These are phyloP conservation scores for Hordeum pubiflorum DNA, from an alignment of 202 grass and related monocot genomes.

Conservation along the genomic window DNA sequence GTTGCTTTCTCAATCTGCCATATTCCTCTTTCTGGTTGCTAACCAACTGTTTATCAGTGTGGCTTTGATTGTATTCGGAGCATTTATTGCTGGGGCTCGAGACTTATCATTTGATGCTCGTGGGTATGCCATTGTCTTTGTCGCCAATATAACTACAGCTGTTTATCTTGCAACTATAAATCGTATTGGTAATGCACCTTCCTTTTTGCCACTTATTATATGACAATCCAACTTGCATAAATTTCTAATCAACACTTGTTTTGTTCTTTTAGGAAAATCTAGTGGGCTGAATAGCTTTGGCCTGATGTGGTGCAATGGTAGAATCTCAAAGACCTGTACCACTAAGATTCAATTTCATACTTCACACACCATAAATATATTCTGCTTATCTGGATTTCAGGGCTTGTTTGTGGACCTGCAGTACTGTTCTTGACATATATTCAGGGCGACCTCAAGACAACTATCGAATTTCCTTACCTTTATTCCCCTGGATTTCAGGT, in stretches of 20 bases:
- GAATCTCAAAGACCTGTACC: conserved; percentile 5
- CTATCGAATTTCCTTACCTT: conserved; percentile 83
- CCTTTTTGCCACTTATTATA: conserved; percentile 11
- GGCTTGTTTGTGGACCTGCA: conserved; percentile 82
- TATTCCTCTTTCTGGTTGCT: conserved; percentile 33
- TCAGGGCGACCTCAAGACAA: conserved; percentile 58
- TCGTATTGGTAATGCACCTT: conserved; percentile 62
- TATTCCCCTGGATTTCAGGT: conserved; percentile 86
- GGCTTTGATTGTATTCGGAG: conserved; percentile 92
- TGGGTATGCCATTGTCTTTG: conserved; percentile 82
- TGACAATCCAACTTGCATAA: background rate
- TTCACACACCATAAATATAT: background rate
- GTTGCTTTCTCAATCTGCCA: conserved; percentile 13
- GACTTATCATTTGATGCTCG: conserved; percentile 90
- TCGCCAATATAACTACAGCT: conserved; percentile 90
- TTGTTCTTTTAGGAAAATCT: conserved; percentile 67
- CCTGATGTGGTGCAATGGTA: conserved; percentile 99
- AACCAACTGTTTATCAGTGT: conserved; percentile 69
- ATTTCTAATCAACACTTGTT: conserved; percentile 21
- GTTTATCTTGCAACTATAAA: conserved; percentile 99
- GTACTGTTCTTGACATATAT: conserved; percentile 76
- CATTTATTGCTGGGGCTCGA: conserved; percentile 83
- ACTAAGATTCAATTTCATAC: background rate
- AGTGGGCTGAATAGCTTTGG: conserved; percentile 97
- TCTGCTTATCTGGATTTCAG: conserved; percentile 39